phyloP scores from a whole-genome alignment of 2,329 filamentous ascomycete species.

The Coniochaeta pulveracea region DNA sequence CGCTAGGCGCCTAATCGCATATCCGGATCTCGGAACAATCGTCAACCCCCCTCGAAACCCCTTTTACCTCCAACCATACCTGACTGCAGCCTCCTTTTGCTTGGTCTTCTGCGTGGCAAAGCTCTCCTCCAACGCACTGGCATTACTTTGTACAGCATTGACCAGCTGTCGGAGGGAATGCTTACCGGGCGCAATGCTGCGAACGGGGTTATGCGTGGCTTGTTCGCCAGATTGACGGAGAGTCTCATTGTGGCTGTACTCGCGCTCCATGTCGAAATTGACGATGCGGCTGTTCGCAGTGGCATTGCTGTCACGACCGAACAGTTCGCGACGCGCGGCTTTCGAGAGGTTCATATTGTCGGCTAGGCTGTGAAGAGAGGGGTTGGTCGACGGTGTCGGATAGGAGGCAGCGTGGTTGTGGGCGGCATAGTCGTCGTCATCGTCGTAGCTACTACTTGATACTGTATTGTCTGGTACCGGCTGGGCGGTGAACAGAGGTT shows the following conservation, averaged over 20 bases:
- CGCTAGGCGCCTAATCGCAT: no score
- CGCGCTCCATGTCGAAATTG: conserved; percentile 79
- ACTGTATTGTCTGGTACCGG: conserved; percentile 9
- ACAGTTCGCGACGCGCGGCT: conserved; percentile 69
- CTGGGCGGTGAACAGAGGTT: conserved; percentile 35
- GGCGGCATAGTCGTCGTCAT: conserved; percentile 22
- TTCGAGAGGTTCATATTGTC: conserved; percentile 69
- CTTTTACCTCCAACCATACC: conserved; percentile 60
- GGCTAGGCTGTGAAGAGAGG: conserved; percentile 60
- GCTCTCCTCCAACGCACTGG: conserved; percentile 81
- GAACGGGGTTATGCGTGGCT: conserved; percentile 72
- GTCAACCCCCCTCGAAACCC: not conserved
- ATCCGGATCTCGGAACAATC: no score
- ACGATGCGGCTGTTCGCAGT: conserved; percentile 54
- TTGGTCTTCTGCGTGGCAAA: conserved; percentile 74
- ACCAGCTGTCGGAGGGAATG: conserved; percentile 84
- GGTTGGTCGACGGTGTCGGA: conserved; percentile 30
- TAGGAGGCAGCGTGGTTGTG: conserved; percentile 17
- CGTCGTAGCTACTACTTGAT: conserved; percentile 14
- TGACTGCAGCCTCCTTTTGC: conserved; percentile 67
- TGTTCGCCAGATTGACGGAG: conserved; percentile 59
- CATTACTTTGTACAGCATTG: conserved; percentile 69
- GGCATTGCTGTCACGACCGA: conserved; percentile 52
- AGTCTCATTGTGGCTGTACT: conserved; percentile 78
- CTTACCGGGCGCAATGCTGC: conserved; percentile 75